A percentile compares a stretch with the other conserved stretches of the same genome.
Conservation (phyloP, 2,329 filamentous ascomycete species). For the Septoria petroselini region DNA sequence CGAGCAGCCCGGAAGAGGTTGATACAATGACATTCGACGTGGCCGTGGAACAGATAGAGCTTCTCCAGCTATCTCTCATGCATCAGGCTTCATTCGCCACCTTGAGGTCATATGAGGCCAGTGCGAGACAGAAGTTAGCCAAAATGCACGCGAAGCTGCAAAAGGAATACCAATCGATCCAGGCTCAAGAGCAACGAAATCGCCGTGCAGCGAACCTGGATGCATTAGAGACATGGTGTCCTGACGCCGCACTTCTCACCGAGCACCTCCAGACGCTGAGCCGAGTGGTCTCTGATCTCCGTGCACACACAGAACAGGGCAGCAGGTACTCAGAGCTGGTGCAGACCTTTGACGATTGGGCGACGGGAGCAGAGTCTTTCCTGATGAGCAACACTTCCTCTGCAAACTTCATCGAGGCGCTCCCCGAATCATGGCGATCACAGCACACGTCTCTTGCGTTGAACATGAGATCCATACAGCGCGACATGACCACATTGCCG, state of each 20-base stretch:
- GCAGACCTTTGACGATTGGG: slow-evolving; percentile 60
- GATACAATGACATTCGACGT: slow-evolving; percentile 28
- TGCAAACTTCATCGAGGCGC: slow-evolving; percentile 54
- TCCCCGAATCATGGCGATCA: slow-evolving; percentile 59
- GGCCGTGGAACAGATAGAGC: slow-evolving; percentile 53
- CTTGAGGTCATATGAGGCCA: slow-evolving; percentile 54
- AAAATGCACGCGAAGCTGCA: slow-evolving; percentile 32
- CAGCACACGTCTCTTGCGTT: slow-evolving; percentile 54
- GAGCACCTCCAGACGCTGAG: slow-evolving; percentile 59
- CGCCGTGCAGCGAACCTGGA: slow-evolving; percentile 51
- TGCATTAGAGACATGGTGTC: slow-evolving; percentile 54
- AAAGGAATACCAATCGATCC: slow-evolving; percentile 39
- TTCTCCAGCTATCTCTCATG: slow-evolving; percentile 63
- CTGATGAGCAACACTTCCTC: slow-evolving; percentile 26
- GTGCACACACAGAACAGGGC: slow-evolving; percentile 55
- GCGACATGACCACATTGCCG: slow-evolving; percentile 51
- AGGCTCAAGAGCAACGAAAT: slow-evolving; percentile 29
- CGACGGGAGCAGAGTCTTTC: slow-evolving; percentile 34
- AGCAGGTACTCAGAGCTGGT: slow-evolving; percentile 58
- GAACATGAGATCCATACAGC: slow-evolving; percentile 55
- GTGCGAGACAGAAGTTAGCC: slow-evolving; percentile 46
- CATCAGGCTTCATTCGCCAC: slow-evolving; percentile 54
- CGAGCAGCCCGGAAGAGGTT: slow-evolving; percentile 59
- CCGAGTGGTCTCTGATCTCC: slow-evolving; percentile 55
- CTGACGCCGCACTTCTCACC: slow-evolving; percentile 45